Conservation (phyloP, 1,284 basidiomycete genomes). For the Ustilago lituana region DNA sequence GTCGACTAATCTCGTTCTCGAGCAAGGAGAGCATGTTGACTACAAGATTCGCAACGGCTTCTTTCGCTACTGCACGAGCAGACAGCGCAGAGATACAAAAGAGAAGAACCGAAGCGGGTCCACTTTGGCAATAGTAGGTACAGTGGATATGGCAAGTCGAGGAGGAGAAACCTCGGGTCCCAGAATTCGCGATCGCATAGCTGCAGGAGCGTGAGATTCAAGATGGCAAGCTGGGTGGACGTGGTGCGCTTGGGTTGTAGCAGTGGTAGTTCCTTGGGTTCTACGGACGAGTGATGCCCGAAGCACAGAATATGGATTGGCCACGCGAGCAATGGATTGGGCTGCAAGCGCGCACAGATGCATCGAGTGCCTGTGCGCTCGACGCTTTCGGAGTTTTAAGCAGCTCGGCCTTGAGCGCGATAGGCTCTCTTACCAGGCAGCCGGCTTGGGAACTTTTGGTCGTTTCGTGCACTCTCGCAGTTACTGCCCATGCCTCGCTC, state of each 20-base stretch:
- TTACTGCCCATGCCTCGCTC: slow-evolving; percentile 2
- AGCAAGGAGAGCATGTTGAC: no score
- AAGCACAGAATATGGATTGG: slow-evolving; percentile 17
- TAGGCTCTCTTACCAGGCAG: slow-evolving; percentile 5
- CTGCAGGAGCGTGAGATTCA: no score
- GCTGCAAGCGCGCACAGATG: slow-evolving; percentile 8
- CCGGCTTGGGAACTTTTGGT: slow-evolving; percentile 20
- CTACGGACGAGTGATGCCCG: slow-evolving; percentile 27
- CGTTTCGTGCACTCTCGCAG: slow-evolving; percentile 1
- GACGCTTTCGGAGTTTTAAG: slow-evolving; percentile 35
- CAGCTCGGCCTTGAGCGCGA: slow-evolving; percentile 24
- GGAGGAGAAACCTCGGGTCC: no score
- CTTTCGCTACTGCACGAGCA: no score
- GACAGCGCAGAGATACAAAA: no score
- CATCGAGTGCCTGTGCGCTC: not conserved
- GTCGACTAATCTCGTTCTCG: no score
- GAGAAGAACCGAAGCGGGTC: no score
- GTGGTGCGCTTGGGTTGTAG: not conserved
- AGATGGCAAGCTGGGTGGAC: no score
- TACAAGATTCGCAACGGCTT: not conserved
- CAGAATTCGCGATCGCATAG: not conserved
- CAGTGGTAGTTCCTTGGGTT: no score
- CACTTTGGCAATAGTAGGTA: no score
- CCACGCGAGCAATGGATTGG: slow-evolving; percentile 21
- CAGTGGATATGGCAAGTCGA: no score